phyloP scores from a whole-genome alignment of 2,329 filamentous ascomycete genomes.

The Claviceps sp. region DNA sequence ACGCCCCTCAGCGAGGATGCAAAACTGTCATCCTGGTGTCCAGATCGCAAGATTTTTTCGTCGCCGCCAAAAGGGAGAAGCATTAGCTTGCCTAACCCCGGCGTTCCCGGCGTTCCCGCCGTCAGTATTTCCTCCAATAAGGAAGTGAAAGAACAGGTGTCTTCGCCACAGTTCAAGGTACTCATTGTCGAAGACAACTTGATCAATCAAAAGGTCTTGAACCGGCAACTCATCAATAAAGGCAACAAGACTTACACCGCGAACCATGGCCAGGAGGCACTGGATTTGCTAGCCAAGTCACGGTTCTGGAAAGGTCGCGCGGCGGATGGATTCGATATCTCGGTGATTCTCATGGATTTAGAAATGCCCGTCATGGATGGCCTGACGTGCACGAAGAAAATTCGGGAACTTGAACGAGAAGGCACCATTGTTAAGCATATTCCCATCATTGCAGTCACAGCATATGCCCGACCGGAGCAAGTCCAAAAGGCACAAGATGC shows the following conservation, averaged over 20 bases:
- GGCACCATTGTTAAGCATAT: constrained; percentile 51
- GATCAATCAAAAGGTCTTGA: constrained; percentile 50
- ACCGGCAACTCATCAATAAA: constrained; percentile 44
- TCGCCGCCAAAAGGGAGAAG: too few relatives aligned
- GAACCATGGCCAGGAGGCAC: constrained; percentile 51
- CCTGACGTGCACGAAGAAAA: constrained; percentile 56
- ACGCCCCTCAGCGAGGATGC: not conserved
- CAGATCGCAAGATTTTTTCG: not conserved
- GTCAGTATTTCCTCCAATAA: too few relatives aligned
- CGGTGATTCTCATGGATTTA: constrained; percentile 64
- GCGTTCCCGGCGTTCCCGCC: not conserved
- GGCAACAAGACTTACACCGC: constrained; percentile 48
- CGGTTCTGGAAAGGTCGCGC: constrained; percentile 40
- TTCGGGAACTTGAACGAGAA: constrained; percentile 51
- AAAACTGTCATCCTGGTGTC: not conserved
- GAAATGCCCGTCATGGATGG: constrained; percentile 80
- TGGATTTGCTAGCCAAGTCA: constrained; percentile 41
- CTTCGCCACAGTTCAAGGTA: constrained; percentile 32
- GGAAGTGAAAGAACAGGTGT: not conserved
- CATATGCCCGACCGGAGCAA: constrained; percentile 63
- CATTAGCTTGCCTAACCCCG: too few relatives aligned
- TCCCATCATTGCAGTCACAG: constrained; percentile 69
- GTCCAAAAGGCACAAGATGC: constrained; percentile 55
- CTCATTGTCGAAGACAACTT: constrained; percentile 55
- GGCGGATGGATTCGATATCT: constrained; percentile 34